Base-by-base conservation (phyloP, 1,284 basidiomycete genomes). In the Chalciporus sp. region DNA sequence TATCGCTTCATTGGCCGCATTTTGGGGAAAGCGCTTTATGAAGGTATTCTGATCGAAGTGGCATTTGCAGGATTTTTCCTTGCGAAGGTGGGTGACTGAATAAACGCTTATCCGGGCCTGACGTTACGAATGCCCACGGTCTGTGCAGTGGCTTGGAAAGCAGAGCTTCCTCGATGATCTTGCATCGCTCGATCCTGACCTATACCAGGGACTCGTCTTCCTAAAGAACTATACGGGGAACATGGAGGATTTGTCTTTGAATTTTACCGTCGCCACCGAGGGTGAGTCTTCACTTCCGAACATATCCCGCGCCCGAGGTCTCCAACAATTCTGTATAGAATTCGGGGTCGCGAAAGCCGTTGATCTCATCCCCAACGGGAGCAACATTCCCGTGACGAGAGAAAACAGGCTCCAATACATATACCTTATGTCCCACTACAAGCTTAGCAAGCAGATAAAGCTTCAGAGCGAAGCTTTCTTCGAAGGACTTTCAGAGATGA, bases 21-120 rank as follows among this genome's bases (percentile, higher is more conserved):
- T 23, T 77, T 98, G 0, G 96, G 95, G 10, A 98, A 98, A 70
- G 96, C 96, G 0, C 79, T 99, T 64, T 99, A 99, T 68, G 94
- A 98, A 52, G 95, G 95, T 2, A 98, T 99, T 47, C 78, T 99
- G 7, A 87, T 97, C n/a, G 94, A 98, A 62, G 92, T 96, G 5
- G 90, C 90, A 1, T 98, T 99, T 72, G 95, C 97, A 1, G 86
- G 87, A 8, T 99, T 99, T 77, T 99, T 99, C 82, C 78, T 96
- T 35, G 85, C 89, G 12, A 95, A 95, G 80, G 88, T 89, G 56
- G 55, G 75, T 70, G 9, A 2, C 27, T 14, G 16, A 19, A 20
- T 12, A 2, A 7, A 17, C 17, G 7, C 11, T 17, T 42, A 28
- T 10, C 8, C 26, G 8, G 31, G n/a, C 16, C 17, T 10, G 29